Conservation (phyloP, 345 rosid genomes). For the Syzygium jambos region DNA sequence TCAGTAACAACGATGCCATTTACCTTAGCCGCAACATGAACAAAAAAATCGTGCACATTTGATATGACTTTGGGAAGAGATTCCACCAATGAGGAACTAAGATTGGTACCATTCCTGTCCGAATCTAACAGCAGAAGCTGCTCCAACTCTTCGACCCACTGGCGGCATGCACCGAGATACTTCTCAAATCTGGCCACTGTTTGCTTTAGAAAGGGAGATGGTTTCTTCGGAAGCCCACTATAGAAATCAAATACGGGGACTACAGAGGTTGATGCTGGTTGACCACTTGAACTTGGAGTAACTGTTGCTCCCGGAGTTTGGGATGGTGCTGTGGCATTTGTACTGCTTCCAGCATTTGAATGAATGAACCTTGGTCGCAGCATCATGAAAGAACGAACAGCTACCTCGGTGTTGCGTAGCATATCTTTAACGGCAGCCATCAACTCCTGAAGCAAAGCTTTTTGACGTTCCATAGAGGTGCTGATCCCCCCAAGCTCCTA, state of each 20-base stretch:
- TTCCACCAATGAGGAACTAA: constrained; percentile 51
- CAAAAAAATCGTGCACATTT: constrained; percentile 84
- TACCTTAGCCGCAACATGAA: constrained; percentile 98
- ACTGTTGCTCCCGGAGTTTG: constrained; percentile 50
- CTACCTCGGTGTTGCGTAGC: constrained; percentile 79
- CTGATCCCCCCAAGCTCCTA: constrained; percentile 95
- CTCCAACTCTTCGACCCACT: constrained; percentile 93
- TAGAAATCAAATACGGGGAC: constrained; percentile 75
- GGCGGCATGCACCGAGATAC: constrained; percentile 71
- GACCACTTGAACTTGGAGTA: constrained; percentile 42
- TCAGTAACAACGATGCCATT: not conserved
- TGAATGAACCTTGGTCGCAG: constrained; percentile 68
- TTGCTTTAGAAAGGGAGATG: constrained; percentile 72
- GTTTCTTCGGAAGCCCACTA: constrained; percentile 86
- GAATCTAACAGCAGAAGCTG: constrained; percentile 72
- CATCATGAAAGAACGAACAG: constrained; percentile 83
- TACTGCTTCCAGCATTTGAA: constrained; percentile 33
- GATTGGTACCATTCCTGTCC: constrained; percentile 42
- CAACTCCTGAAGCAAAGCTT: constrained; percentile 63
- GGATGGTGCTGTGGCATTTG: constrained; percentile 51
- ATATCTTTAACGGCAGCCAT: constrained; percentile 78
- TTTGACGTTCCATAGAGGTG: constrained; percentile 74
- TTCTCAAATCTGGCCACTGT: constrained; percentile 84
- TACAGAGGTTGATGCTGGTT: constrained; percentile 34
- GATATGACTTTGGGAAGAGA: constrained; percentile 91